Evolutionary conservation across 257 asterid genomes (phyloP), one percentile per base, ranked within the genome.

Genomic region (Ballota nigra): DNA sequence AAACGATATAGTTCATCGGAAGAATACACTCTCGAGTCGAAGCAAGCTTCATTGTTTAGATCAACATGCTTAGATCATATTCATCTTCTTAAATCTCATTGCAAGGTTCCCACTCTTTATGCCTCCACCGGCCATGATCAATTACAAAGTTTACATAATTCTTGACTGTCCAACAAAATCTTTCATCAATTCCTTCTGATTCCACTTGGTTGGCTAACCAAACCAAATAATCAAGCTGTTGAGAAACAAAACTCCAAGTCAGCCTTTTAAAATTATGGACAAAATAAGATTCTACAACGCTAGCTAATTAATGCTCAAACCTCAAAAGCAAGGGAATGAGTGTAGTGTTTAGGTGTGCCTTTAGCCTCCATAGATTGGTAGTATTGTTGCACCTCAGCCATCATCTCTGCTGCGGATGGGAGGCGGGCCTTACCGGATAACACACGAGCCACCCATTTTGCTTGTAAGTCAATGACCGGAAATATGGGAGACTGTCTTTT

Each of bases 361-460:
- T 65, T 38, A 26, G 52, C 82, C 66, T 81, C 86, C 86, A 86
- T 60, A 11, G 6, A 0, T 75, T 15, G 75, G 72, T 89, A 88
- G 72, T 80, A 33, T 20, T 74, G 70, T 63, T 82, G 53, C n/a
- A 83, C 81, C 24, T 83, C 85, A 0, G 81, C 73, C 68, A 80
- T 15, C 96, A 88, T 90, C 28, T 81, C 81, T 66, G 75, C 86
- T 47, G 40, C 69, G 0, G 86, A 78, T 0, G 92, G 95, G 41
- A 90, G 79, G 22, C 12, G 8, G 0, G 26, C 81, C 66, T 75
- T 82, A 8, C 91, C 89, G 0, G 89, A 84, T 52, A 88, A 68
- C 36, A 78, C 81, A 2, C 26, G 71, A 0, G 95, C 91, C 8
- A 86, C 76, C 96, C 96, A 90, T 82, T 77, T 85, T 6, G 87